Evolutionary conservation across 2,329 filamentous ascomycete genomes (phyloP).

Genomic region (Fusarium sp.): DNA sequence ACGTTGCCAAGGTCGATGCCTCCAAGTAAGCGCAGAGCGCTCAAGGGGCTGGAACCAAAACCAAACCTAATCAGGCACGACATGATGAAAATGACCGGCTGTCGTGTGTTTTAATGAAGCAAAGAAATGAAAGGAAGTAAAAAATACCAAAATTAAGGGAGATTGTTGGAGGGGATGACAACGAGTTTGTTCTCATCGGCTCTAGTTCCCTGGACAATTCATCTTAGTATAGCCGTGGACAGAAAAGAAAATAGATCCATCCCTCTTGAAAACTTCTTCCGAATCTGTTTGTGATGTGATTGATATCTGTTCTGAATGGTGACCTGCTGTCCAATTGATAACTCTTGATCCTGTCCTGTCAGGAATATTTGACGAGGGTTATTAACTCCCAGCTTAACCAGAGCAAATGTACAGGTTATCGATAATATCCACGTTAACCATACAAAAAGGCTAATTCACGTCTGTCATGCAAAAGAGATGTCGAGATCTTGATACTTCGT

Average conservation of each 20-base stretch:
- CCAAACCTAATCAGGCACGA: conserved; percentile 43
- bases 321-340: too few relatives aligned
- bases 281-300: background rate
- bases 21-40: conserved; percentile 60
- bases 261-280: conserved; percentile 34
- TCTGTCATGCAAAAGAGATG: background rate
- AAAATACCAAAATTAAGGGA: conserved; percentile 45
- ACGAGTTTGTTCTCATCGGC: conserved; percentile 39
- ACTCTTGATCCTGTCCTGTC: background rate
- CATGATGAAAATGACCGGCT: conserved; percentile 23
- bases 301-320: background rate
- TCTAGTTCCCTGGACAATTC: conserved; percentile 41
- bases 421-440: background rate
- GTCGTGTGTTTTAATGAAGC: conserved; percentile 46
- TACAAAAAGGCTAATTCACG: background rate
- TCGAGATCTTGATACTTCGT: conserved; percentile 7
- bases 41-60: conserved; percentile 44
- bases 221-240: conserved; percentile 46
- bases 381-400: too few relatives aligned
- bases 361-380: background rate
- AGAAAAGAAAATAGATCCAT: conserved; percentile 44
- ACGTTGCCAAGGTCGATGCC: conserved; percentile 83
- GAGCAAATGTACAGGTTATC: too few relatives aligned
- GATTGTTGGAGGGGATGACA: conserved; percentile 45
- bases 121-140: conserved; percentile 43